Percentiles rank a stretch among this genome's conserved stretches.
phyloP scores from a whole-genome alignment of 352 stramenopile genomes.

The Hyaloperonospora brassicae region DNA sequence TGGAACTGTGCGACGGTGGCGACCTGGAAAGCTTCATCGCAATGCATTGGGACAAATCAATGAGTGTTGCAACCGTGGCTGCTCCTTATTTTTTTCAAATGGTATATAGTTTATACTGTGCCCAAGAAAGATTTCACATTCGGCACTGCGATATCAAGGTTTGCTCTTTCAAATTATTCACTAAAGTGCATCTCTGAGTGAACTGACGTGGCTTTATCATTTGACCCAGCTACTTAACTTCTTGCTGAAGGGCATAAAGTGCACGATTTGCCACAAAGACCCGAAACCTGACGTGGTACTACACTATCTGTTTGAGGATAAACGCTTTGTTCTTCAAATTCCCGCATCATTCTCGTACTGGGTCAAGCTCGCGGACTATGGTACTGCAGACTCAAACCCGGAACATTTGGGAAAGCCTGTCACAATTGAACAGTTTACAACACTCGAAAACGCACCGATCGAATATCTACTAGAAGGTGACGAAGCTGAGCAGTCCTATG shows the following conservation, averaged over 20 bases:
- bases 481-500: slow-evolving; percentile 83
- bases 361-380: slow-evolving; percentile 98
- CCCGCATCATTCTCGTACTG: slow-evolving; percentile 63
- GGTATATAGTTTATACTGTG: slow-evolving; percentile 91
- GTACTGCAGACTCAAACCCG: slow-evolving; percentile 88
- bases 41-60: slow-evolving; percentile 55
- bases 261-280: slow-evolving; percentile 24
- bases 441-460: slow-evolving; percentile 95
- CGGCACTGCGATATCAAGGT: slow-evolving; percentile 98
- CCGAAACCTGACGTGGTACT: slow-evolving; percentile 35
- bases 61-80: slow-evolving; percentile 44
- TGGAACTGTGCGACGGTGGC: slow-evolving; percentile 96
- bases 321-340: slow-evolving; percentile 48
- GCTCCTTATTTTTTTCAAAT: slow-evolving; percentile 95
- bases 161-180: slow-evolving; percentile 10
- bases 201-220: slow-evolving; percentile 4
- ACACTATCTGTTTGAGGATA: slow-evolving; percentile 54
- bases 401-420: slow-evolving; percentile 87
- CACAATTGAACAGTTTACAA: slow-evolving; percentile 93
- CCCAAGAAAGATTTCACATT: slow-evolving; percentile 83
- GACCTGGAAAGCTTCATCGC: slow-evolving; percentile 95
- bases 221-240: slow-evolving; percentile 92
- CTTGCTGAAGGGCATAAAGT: slow-evolving; percentile 86
- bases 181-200: neutral
- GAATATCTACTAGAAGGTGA: slow-evolving; percentile 94